Conservation (phyloP, 2,329 filamentous ascomycete species). For the Hypoxylon sp. region DNA sequence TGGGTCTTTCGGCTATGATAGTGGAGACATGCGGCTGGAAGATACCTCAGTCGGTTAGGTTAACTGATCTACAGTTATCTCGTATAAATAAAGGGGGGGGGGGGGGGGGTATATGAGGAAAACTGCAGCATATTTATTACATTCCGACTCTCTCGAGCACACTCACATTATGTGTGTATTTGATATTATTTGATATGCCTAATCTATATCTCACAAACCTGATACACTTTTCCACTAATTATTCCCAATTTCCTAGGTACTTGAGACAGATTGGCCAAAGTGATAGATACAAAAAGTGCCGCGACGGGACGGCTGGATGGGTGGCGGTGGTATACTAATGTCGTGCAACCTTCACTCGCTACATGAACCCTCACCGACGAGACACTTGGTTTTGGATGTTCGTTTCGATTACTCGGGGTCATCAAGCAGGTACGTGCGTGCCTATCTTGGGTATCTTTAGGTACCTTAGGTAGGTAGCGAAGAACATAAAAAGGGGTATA, state of each 20-base stretch:
- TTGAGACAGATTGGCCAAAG: neutral
- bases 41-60: slow-evolving; percentile 7
- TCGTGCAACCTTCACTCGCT: neutral
- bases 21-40: slow-evolving; percentile 32
- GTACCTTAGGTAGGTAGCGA: neutral
- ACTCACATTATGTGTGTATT: neutral
- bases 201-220: neutral
- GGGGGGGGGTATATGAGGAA: slow-evolving; percentile 8
- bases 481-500: neutral
- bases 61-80: slow-evolving; percentile 26
- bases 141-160: neutral
- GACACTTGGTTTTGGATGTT: neutral
- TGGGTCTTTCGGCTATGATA: slow-evolving; percentile 13
- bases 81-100: slow-evolving; percentile 32
- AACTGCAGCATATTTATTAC: slow-evolving; percentile 1
- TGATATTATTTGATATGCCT: neutral
- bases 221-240: neutral
- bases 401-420: no score
- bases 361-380: neutral
- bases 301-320: slow-evolving; percentile 1
- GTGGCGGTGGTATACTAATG: slow-evolving; percentile 1
- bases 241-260: neutral
- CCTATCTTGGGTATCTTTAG: neutral
- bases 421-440: neutral
- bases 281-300: neutral